Conservation (phyloP, 371 early-diverging fungal species). For the Mortierella sp. region DNA sequence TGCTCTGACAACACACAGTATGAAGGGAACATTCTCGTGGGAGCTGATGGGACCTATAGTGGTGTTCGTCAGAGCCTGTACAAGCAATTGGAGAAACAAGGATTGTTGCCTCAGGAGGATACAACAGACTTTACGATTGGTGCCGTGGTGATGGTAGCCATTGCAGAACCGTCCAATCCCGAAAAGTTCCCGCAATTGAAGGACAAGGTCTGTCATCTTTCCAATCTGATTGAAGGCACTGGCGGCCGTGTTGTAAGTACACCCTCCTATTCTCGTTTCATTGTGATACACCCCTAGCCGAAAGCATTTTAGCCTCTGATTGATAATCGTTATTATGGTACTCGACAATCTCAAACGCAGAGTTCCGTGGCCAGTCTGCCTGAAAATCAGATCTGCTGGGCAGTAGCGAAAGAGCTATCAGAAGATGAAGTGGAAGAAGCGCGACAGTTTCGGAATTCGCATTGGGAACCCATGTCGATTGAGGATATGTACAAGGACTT, state of each 20-base stretch:
- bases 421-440: no score
- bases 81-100: constrained; percentile 6
- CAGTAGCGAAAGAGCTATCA: not conserved
- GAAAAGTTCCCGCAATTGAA: not conserved
- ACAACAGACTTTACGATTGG: not conserved
- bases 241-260: not conserved
- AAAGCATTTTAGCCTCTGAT: no score
- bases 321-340: no score
- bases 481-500: constrained; percentile 9
- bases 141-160: not conserved
- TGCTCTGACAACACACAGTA: constrained; percentile 27
- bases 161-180: not conserved
- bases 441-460: not conserved
- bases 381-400: constrained; percentile 10
- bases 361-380: not conserved
- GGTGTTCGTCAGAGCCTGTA: constrained; percentile 35
- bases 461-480: constrained; percentile 18
- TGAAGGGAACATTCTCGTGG: constrained; percentile 35
- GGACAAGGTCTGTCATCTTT: not conserved
- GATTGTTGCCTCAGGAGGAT: not conserved
- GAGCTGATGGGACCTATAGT: constrained; percentile 42
- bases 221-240: not conserved
- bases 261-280: not conserved
- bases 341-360: no score
- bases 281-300: no score